These are phyloP conservation scores for Blastobotrys serpentis DNA, from an alignment of 1,139 yeast genomes.

Conservation along the genomic window DNA sequence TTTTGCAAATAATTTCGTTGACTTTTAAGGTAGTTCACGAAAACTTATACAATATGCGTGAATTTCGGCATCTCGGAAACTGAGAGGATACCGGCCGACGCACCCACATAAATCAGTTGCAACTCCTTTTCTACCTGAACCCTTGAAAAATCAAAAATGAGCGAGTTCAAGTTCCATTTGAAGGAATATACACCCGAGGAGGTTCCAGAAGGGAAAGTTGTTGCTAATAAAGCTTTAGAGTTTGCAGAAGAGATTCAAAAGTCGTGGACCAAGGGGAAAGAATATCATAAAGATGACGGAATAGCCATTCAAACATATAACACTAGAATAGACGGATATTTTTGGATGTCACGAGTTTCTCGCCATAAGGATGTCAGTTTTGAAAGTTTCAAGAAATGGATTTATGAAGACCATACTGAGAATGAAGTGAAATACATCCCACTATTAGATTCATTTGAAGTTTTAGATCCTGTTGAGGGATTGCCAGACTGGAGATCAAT, in stretches of 20 bases:
- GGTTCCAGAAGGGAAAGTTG: conserved; percentile 30
- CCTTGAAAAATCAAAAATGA: not conserved
- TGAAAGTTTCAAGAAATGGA: conserved; percentile 32
- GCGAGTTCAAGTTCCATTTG: conserved; percentile 26
- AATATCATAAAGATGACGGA: conserved; percentile 22
- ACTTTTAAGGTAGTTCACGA: no score
- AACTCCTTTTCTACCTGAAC: no score
- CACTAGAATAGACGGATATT: conserved; percentile 39
- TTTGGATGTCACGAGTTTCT: conserved; percentile 50
- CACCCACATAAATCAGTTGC: no score
- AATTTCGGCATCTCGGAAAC: no score
- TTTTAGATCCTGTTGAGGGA: conserved; percentile 26
- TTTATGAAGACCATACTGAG: conserved; percentile 39
- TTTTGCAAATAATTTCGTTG: no score
- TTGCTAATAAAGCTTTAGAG: conserved; percentile 28
- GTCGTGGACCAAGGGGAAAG: conserved; percentile 17
- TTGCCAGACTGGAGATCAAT: conserved; percentile 32
- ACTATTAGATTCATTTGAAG: conserved; percentile 38
- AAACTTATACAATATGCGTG: no score
- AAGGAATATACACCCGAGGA: conserved; percentile 26
- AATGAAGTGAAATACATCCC: conserved; percentile 43
- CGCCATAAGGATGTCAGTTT: conserved; percentile 39
- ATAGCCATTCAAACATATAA: conserved; percentile 42
- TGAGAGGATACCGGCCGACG: no score
- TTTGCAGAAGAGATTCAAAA: conserved; percentile 21